Conservation (phyloP, 1,284 basidiomycete species). For the Irpex sp. region DNA sequence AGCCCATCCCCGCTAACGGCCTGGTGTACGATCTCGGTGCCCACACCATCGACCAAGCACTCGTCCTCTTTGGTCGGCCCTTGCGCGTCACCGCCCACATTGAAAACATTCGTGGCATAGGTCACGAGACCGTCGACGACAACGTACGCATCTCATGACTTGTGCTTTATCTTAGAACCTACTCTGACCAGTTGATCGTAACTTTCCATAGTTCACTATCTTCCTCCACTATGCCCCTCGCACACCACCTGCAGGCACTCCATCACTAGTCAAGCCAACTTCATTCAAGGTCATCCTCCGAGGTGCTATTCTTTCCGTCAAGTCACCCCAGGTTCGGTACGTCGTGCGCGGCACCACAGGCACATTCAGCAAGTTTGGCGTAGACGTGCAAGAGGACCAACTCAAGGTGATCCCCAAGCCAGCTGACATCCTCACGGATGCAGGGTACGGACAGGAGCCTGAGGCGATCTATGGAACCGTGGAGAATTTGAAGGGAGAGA, state of each 20-base stretch:
- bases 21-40: conserved; percentile 63
- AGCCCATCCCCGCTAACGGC: conserved; percentile 48
- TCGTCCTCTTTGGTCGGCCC: conserved; percentile 77
- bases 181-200: neutral
- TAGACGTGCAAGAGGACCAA: conserved; percentile 78
- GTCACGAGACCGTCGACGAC: conserved; percentile 65
- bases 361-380: conserved; percentile 70
- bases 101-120: conserved; percentile 64
- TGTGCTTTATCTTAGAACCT: neutral
- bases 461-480: conserved; percentile 56
- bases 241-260: conserved; percentile 12
- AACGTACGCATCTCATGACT: conserved; percentile 37
- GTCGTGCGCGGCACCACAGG: conserved; percentile 68
- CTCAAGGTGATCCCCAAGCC: conserved; percentile 51
- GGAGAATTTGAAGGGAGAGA: conserved; percentile 47
- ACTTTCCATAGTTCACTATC: conserved; percentile 55
- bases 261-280: conserved; percentile 38
- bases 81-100: conserved; percentile 64
- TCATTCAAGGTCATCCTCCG: conserved; percentile 69
- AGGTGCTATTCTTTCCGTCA: conserved; percentile 66
- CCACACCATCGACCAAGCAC: conserved; percentile 75
- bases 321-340: conserved; percentile 66
- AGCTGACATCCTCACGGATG: conserved; percentile 39
- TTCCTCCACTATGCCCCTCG: conserved; percentile 52
- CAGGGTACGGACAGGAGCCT: conserved; percentile 43